Evolutionary conservation across 2,329 filamentous ascomycete species (phyloP).

Genomic region (Chrysosporium queenslandicum): DNA sequence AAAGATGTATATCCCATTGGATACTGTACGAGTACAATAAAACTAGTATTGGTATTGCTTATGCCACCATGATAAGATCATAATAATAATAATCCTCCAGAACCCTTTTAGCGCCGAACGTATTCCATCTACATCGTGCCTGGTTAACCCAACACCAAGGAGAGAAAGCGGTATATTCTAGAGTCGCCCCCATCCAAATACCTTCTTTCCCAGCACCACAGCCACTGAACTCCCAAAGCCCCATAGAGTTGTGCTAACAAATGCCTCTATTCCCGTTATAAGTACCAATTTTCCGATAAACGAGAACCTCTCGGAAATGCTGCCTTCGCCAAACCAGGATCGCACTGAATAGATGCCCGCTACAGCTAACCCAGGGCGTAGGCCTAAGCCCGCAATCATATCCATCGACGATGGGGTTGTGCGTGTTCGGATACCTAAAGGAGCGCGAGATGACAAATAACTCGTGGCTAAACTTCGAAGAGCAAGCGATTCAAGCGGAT

Average conservation of each 20-base stretch:
- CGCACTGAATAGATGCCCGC: constrained; percentile 25
- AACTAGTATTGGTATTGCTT: neutral
- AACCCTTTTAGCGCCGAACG: no score
- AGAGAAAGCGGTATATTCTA: constrained; percentile 1
- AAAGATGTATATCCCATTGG: neutral
- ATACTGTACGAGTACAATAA: neutral
- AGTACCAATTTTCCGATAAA: constrained; percentile 32
- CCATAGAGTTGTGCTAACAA: constrained; percentile 31
- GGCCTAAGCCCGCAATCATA: constrained; percentile 9
- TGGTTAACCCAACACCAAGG: no score
- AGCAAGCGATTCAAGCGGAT: constrained; percentile 34
- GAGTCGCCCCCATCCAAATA: constrained; percentile 32
- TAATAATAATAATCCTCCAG: no score
- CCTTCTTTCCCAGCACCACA: constrained; percentile 32
- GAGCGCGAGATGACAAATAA: constrained; percentile 27
- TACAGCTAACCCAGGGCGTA: constrained; percentile 13
- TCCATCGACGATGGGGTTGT: constrained; percentile 1
- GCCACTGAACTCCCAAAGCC: constrained; percentile 30
- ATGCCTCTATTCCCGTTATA: constrained; percentile 30
- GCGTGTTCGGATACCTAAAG: constrained; percentile 6
- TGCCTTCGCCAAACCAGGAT: constrained; percentile 30
- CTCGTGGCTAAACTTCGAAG: constrained; percentile 32
- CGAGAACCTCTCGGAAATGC: constrained; percentile 23
- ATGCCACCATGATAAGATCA: neutral
- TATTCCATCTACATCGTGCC: no score